Percentiles rank a stretch among this genome's conserved stretches.
Conservation (phyloP, 2,329 filamentous ascomycete species). For the Penicillium janthinellum region DNA sequence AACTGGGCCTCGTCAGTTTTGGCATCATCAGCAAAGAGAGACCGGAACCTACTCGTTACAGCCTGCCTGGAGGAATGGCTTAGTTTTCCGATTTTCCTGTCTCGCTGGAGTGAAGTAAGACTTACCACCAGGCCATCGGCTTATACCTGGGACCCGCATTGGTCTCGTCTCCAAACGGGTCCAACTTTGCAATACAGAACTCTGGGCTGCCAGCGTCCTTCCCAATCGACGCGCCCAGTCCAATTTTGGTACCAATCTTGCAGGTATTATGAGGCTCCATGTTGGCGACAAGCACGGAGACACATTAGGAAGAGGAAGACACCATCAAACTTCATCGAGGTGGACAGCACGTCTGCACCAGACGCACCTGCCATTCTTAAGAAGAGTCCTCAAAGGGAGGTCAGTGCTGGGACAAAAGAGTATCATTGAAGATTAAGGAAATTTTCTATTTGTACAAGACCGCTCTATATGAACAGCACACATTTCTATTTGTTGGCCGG, state of each 20-base stretch:
- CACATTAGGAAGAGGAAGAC: background rate
- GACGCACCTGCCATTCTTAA: background rate
- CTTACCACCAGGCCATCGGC: constrained; percentile 33
- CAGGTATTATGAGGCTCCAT: background rate
- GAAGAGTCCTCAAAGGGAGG: background rate
- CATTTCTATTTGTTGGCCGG: constrained; percentile 51
- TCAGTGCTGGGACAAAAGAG: background rate
- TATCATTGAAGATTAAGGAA: constrained; percentile 4
- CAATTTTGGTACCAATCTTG: background rate
- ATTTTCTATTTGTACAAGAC: constrained; percentile 33
- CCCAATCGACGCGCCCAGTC: background rate
- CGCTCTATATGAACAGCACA: constrained; percentile 26
- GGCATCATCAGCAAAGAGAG: background rate
- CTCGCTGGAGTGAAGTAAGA: background rate
- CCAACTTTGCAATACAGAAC: background rate
- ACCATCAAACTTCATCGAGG: background rate
- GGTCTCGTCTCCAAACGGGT: constrained; percentile 31
- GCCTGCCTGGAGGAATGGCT: constrained; percentile 20
- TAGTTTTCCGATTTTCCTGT: background rate
- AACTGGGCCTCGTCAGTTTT: constrained; percentile 31
- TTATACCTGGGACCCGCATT: constrained; percentile 29
- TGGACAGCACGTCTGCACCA: background rate
- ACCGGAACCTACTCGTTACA: constrained; percentile 20
- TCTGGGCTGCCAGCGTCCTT: background rate
- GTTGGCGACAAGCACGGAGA: background rate